These are phyloP conservation scores for Striga asiatica DNA, from an alignment of 257 asterid species.

Conservation along the genomic window DNA sequence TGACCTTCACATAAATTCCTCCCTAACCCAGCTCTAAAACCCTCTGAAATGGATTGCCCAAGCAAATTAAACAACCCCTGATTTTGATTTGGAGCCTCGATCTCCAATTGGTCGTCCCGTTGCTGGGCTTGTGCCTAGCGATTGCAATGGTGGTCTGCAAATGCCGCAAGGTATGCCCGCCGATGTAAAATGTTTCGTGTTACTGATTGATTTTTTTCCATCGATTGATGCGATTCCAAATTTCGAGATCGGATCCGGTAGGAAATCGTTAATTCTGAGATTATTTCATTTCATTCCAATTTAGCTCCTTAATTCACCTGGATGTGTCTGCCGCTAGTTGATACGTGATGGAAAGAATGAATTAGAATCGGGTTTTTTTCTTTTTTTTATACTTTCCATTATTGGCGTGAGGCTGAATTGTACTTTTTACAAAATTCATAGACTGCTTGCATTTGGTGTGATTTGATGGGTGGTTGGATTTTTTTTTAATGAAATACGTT, in stretches of 20 bases:
- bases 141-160: conserved; percentile 97
- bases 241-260: no score
- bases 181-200: neutral
- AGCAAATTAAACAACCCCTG: neutral
- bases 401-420: no score
- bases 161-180: conserved; percentile 75
- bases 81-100: conserved; percentile 18
- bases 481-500: neutral
- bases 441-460: neutral
- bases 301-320: no score
- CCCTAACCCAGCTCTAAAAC: conserved; percentile 20
- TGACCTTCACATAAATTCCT: neutral
- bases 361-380: no score
- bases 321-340: no score
- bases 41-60: conserved; percentile 14
- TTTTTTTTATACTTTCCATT: no score
- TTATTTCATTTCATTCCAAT: no score
- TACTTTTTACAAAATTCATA: no score
- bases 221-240: no score
- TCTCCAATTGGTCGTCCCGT: conserved; percentile 23
- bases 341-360: no score
- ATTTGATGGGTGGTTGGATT: neutral
- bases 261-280: no score
- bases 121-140: no score
- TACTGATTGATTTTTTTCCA: neutral